These are phyloP conservation scores for Trichoderma sp. DNA, from an alignment of 2,329 filamentous ascomycete species.

Conservation along the genomic window DNA sequence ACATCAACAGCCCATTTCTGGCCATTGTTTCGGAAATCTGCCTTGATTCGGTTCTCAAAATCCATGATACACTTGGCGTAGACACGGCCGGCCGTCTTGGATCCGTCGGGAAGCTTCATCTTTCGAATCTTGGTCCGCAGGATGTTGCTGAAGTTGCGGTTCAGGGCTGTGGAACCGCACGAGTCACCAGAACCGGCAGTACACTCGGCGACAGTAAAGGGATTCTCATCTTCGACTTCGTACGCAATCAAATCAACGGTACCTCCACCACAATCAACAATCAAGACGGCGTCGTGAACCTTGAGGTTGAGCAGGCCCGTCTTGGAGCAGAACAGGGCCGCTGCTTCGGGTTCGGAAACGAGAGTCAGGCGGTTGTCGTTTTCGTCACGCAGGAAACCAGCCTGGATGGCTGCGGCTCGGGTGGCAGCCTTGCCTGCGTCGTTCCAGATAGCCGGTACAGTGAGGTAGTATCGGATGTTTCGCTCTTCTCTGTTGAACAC, in stretches of 20 bases:
- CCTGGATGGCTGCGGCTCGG: conserved; percentile 92
- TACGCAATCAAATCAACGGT: conserved; percentile 99
- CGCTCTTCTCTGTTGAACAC: conserved; percentile 98
- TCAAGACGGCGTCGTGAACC: conserved; percentile 96
- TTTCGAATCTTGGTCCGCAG: conserved; percentile 96
- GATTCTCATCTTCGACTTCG: conserved; percentile 96
- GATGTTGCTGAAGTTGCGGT: conserved; percentile 98
- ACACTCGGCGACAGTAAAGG: conserved; percentile 95
- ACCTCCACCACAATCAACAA: conserved; percentile 97
- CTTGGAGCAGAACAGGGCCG: conserved; percentile 97
- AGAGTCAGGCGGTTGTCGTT: conserved; percentile 95
- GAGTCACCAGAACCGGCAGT: conserved; percentile 97
- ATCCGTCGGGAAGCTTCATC: conserved; percentile 97
- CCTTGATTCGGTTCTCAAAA: conserved; percentile 99
- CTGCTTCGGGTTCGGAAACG: conserved; percentile 94
- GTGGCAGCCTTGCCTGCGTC: conserved; percentile 98
- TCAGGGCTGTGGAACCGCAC: conserved; percentile 95
- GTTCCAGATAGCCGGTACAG: conserved; percentile 99
- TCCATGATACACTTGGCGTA: conserved; percentile 99
- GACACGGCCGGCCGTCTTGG: conserved; percentile 94
- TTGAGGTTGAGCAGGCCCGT: conserved; percentile 94
- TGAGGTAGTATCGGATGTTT: conserved; percentile 96
- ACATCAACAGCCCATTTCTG: conserved; percentile 99
- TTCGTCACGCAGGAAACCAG: conserved; percentile 93
- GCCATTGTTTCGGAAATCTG: conserved; percentile 97